Evolutionary conservation across 192 early-diverging fungal species (phyloP).

Genomic region (Umbelopsis vinacea): DNA sequence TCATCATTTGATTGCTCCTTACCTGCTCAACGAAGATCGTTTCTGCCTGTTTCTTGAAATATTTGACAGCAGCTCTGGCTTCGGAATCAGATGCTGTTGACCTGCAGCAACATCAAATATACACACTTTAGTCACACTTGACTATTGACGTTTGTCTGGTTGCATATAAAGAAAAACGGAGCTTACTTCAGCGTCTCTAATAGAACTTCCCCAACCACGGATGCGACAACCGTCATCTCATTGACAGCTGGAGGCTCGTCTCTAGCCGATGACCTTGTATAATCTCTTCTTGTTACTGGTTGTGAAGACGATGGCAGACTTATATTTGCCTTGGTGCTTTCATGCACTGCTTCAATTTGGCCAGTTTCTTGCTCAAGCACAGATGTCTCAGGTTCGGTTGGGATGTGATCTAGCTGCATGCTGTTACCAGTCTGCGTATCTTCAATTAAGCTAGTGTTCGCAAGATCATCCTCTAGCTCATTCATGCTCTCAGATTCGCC

Average conservation of each 20-base stretch:
- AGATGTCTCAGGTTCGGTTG: not conserved
- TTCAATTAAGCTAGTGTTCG: conserved; percentile 12
- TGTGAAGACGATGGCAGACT: not conserved
- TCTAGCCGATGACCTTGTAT: not conserved
- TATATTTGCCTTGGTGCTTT: no score
- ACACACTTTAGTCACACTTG: not conserved
- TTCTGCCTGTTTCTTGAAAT: conserved; percentile 16
- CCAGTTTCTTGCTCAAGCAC: no score
- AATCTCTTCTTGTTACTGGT: not conserved
- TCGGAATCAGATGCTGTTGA: not conserved
- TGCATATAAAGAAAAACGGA: no score
- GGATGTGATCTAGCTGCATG: not conserved
- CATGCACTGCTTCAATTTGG: no score
- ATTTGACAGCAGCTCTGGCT: not conserved
- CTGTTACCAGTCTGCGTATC: not conserved
- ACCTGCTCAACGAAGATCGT: conserved; percentile 9
- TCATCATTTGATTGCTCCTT: not conserved
- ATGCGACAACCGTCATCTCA: conserved; percentile 13
- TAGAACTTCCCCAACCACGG: not conserved
- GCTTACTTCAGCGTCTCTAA: conserved; percentile 1
- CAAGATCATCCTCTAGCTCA: conserved; percentile 15
- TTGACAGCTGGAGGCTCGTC: not conserved
- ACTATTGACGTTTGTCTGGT: not conserved
- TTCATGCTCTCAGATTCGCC: not conserved
- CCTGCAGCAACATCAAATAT: not conserved